A percentile compares a stretch with the other conserved stretches of the same genome.
Conservation (phyloP, 257 asterid species). For the Solanum acaule region DNA sequence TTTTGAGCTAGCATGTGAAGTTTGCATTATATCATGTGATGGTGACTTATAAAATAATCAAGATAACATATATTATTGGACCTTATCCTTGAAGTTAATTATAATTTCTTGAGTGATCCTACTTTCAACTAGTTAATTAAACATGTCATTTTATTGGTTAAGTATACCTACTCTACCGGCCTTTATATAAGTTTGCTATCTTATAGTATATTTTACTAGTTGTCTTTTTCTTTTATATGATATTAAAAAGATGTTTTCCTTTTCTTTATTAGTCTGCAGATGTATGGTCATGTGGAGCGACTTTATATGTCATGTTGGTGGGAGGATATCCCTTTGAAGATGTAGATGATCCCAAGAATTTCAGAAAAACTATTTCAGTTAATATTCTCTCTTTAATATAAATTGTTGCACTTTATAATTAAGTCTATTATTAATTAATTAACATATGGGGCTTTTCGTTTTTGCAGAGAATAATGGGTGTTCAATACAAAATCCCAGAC, state of each 20-base stretch:
- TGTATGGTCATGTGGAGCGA: conserved; percentile 76
- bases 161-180: not conserved
- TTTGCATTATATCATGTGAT: not conserved
- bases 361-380: conserved; percentile 53
- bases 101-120: not conserved
- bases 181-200: not conserved
- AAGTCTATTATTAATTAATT: not conserved
- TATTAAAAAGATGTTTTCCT: not conserved
- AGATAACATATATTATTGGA: not conserved
- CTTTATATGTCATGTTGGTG: conserved; percentile 67
- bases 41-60: not conserved
- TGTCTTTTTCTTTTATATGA: too few relatives aligned
- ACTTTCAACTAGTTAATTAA: not conserved
- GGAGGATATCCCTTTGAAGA: conserved; percentile 82
- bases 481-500: conserved; percentile 53
- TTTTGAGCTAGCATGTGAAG: not conserved
- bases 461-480: conserved; percentile 41
- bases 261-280: conserved; percentile 38
- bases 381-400: not conserved
- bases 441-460: not conserved
- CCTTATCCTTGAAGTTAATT: not conserved
- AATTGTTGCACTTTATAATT: not conserved
- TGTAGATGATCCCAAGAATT: conserved; percentile 49
- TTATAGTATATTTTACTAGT: not conserved
- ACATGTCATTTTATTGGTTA: not conserved